Base-by-base conservation (phyloP, 495 filamentous ascomycete species). In the Penicillium coffeae region DNA sequence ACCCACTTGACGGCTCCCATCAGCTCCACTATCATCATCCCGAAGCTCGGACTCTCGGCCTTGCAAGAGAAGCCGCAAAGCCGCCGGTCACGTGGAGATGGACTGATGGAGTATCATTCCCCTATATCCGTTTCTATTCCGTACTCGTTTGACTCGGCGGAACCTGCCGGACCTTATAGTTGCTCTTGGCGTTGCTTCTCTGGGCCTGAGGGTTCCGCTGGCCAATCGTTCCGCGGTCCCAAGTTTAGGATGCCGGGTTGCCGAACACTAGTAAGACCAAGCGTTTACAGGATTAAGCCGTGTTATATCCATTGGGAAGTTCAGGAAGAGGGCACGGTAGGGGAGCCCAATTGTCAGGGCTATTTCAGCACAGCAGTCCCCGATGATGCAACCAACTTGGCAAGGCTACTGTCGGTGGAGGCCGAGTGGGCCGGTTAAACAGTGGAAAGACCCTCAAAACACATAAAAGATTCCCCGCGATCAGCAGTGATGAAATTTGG, bases 101-200 rank as follows among this genome's bases (percentile, higher is more conserved):
- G 14, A 41, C 42, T 3, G 46, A 57, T 39, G 15, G 34, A 40
- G 54, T 46, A 52, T 38, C 18, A 57, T 57, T 21, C 54, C 52
- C 54, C 54, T 45, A 25, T 8, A 20, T 14, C 21, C 7, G 14
- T 13, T 21, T 40, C 8, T 13, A 7, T 20, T 22, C 13, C 21
- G 19, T 35, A 45, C 32, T 2, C 18, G 33, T 16, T 18, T 47
- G 33, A 2, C 30, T 19, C 14, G 36, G 32, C 45, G 45, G 45
- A 46, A 48, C 5, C 41, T 32, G 42, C 49, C 37, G 45, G 25
- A n/a, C 32, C 18, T 8, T 8, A 44, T 44, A 44, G 22, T 45
- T 36, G 9, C 2, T 36, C 55, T 55, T 59, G 55, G 51, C 55
- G 51, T 55, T 55, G 55, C 51, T 59, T 59, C 42, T 4, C 25